Base-by-base conservation (phyloP, 1,284 basidiomycete species). In the Boletus hoseneyae region DNA sequence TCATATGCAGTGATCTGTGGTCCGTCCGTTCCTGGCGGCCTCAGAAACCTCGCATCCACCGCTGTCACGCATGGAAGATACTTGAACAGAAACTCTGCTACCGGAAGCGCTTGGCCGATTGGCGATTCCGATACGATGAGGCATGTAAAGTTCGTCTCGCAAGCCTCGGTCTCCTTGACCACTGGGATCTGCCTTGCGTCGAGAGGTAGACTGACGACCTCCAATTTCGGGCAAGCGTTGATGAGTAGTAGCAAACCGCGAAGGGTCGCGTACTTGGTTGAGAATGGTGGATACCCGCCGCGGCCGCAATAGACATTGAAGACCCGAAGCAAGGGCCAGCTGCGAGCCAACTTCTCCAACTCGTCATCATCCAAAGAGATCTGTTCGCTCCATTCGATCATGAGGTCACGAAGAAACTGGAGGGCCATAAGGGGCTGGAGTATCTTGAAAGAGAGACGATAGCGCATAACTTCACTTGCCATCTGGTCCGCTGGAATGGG, bases 151-250 rank as follows among this genome's bases (percentile, higher is more conserved):
- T 33, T 9, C 1, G 51, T 55, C 16, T 57, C 16, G 8, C 33
- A 32, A 5, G 41, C n/a, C 8, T 40, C 23, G 19, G 21, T 30
- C 3, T 42, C 45, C 13, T 37, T 25, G 9, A 37, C 34, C 15
- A 25, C 23, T 9, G 59, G 57, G 3, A 59, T 40, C 9, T 57
- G 2, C 32, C 48, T 47, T 5, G 55, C 60, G 15, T 59, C 60
- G 27, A 59, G 42, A 9, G 47, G 43, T 0, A 57, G 36, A 19
- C 40, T 33, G 47, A 59, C n/a, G 4, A 18, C 27, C 11, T 23
- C 1, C 13, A 62, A 35, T 7, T 37, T 15, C 4, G 42, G 45
- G 6, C 42, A 60, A 4, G 38, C 12, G 2, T 40, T 12, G 29
- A 55, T 33, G 43, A 62, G 51, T 7, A 37, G 32, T 15, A 61